A percentile compares a stretch with the other conserved stretches of the same genome.
Conservation (phyloP, 2,329 filamentous ascomycete genomes). For the Nakataea oryzae region DNA sequence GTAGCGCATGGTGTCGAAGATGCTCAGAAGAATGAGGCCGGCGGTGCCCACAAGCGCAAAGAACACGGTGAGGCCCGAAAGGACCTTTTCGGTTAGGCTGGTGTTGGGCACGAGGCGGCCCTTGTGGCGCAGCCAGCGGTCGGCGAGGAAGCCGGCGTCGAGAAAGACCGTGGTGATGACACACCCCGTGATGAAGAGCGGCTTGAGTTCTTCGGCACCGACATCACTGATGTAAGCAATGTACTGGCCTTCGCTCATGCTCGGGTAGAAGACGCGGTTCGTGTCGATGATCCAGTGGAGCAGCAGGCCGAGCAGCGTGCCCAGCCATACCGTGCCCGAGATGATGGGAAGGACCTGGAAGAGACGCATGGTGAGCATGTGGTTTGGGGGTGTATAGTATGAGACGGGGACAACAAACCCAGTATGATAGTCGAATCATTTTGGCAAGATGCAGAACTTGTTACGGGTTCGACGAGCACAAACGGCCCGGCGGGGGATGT, state of each 20-base stretch:
- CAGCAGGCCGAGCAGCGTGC: slow-evolving; percentile 59
- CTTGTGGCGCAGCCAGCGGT: slow-evolving; percentile 76
- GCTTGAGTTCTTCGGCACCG: slow-evolving; percentile 53
- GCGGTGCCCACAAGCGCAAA: slow-evolving; percentile 65
- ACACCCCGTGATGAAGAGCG: slow-evolving; percentile 67
- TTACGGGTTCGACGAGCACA: neutral
- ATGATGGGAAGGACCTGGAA: slow-evolving; percentile 56
- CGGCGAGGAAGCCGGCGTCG: slow-evolving; percentile 67
- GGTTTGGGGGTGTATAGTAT: no score
- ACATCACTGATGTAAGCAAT: slow-evolving; percentile 68
- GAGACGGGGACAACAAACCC: slow-evolving; percentile 7
- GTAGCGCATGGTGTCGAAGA: slow-evolving; percentile 75
- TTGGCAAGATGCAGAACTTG: neutral
- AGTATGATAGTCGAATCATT: slow-evolving; percentile 16
- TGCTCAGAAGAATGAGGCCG: slow-evolving; percentile 71
- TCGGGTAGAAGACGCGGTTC: slow-evolving; percentile 44
- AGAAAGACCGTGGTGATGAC: slow-evolving; percentile 67
- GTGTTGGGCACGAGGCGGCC: slow-evolving; percentile 70
- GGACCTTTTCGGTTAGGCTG: slow-evolving; percentile 48
- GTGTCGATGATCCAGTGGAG: slow-evolving; percentile 55
- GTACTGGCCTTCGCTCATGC: slow-evolving; percentile 45
- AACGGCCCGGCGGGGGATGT: neutral
- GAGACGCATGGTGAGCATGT: neutral
- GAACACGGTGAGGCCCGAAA: slow-evolving; percentile 50
- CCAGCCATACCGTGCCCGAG: slow-evolving; percentile 53